phyloP scores from a whole-genome alignment of 2,329 filamentous ascomycete genomes.

The Colletotrichum musicola region DNA sequence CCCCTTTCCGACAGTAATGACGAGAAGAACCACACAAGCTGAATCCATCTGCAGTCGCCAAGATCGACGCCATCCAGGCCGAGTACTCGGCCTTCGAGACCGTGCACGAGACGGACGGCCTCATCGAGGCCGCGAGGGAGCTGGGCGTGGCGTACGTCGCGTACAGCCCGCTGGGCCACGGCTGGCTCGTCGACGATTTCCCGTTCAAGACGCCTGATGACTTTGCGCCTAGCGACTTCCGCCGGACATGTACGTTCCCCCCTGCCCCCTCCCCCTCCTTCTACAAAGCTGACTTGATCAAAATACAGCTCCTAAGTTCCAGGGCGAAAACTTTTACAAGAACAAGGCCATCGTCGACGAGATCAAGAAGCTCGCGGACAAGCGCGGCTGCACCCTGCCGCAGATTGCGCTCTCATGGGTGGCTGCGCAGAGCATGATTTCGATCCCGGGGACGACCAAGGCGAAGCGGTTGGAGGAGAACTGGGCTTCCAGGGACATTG shows the following conservation, averaged over 20 bases:
- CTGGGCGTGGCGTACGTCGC: slow-evolving; percentile 58
- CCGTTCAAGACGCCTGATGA: slow-evolving; percentile 58
- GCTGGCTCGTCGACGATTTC: slow-evolving; percentile 61
- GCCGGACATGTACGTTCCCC: slow-evolving; percentile 48
- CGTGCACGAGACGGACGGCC: slow-evolving; percentile 43
- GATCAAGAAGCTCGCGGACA: slow-evolving; percentile 53
- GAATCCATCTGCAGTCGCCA: slow-evolving; percentile 52
- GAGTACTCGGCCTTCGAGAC: slow-evolving; percentile 54
- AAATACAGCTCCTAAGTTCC: slow-evolving; percentile 48
- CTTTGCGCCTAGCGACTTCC: slow-evolving; percentile 57
- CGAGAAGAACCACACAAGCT: background rate
- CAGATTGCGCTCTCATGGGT: slow-evolving; percentile 57
- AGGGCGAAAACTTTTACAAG: slow-evolving; percentile 60
- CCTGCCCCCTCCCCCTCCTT: too few species aligned
- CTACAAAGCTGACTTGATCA: slow-evolving; percentile 41
- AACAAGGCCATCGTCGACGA: slow-evolving; percentile 56
- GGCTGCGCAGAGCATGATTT: slow-evolving; percentile 55
- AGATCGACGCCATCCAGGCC: slow-evolving; percentile 60
- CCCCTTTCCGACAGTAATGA: background rate
- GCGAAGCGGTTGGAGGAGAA: slow-evolving; percentile 54
- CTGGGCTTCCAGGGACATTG: slow-evolving; percentile 51
- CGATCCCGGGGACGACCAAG: slow-evolving; percentile 61
- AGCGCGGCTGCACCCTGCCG: slow-evolving; percentile 48
- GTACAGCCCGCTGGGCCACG: slow-evolving; percentile 60
- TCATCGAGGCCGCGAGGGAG: slow-evolving; percentile 57